Conservation (phyloP, 1,284 basidiomycete species). For the Malassezia caprae region DNA sequence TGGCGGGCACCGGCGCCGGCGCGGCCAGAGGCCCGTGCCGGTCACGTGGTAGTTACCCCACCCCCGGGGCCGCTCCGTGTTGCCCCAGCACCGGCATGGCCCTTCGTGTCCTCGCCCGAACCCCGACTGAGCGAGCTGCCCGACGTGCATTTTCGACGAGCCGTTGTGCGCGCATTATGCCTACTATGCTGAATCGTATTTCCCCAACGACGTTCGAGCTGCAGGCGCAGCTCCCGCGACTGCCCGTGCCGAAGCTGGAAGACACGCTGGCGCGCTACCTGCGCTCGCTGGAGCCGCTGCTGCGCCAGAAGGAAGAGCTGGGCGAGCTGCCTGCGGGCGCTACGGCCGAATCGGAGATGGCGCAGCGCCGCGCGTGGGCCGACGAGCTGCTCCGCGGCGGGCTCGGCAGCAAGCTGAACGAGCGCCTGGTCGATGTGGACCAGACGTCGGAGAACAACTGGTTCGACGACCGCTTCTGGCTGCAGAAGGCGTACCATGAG, state of each 20-base stretch:
- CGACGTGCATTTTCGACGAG: neutral
- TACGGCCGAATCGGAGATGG: slow-evolving; percentile 56
- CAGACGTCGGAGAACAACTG: slow-evolving; percentile 77
- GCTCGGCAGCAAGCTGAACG: slow-evolving; percentile 64
- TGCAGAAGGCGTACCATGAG: slow-evolving; percentile 77
- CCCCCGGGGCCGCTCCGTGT: neutral
- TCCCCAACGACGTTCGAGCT: slow-evolving; percentile 51
- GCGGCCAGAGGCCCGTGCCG: neutral
- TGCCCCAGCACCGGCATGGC: slow-evolving; percentile 7
- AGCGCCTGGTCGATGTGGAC: slow-evolving; percentile 74
- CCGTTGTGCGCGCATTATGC: neutral
- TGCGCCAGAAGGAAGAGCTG: slow-evolving; percentile 51
- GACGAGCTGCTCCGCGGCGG: slow-evolving; percentile 62
- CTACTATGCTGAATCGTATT: slow-evolving; percentile 3
- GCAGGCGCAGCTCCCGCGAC: slow-evolving; percentile 53
- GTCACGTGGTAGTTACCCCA: neutral
- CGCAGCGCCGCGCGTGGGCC: slow-evolving; percentile 59
- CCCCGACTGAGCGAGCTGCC: neutral
- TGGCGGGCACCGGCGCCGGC: neutral
- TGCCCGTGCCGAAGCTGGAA: slow-evolving; percentile 75
- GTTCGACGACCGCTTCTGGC: slow-evolving; percentile 92
- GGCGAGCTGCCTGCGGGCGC: slow-evolving; percentile 54
- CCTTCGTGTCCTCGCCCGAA: neutral
- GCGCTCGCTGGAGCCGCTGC: slow-evolving; percentile 68
- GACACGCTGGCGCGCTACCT: slow-evolving; percentile 71